Base-by-base conservation (phyloP, 2,329 filamentous ascomycete species). In the Emmonsiellopsis sp. region DNA sequence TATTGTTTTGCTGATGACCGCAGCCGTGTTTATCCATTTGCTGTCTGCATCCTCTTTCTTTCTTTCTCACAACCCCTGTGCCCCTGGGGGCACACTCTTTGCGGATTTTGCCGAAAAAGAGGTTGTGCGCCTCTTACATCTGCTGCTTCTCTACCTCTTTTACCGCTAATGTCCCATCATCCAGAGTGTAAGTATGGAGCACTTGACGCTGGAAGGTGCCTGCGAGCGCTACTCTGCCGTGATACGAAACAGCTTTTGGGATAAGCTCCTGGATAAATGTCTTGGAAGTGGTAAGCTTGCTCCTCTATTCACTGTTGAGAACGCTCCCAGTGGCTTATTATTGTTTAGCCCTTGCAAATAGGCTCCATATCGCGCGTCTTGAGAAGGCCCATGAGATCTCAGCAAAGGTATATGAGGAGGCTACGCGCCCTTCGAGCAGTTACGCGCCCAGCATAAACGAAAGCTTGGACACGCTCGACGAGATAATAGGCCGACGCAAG, bases 221-320 rank as follows among this genome's bases (percentile, higher is more conserved):
- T 51, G 40, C 36, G 39, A 36, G 39, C 27, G 37, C 40, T 51
- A 44, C 33, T 14, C 11, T 10, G 40, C 37, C 10, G 49, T 51
- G 11, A 4, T 44, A 9, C 13, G 40, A 36, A 44, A 33, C 10
- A 42, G 21, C 17, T 7, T 51, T 13, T 51, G 49, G 49, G 49
- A 51, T 40, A 21, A 34, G 21, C 39, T 51, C 4, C 39, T 51
- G 9, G 49, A 51, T 27, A 51, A 42, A 37, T 51, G 49, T 43
- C 39, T 51, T 33, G 49, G 49, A 13, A 42, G 32, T 42, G 37
- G 49, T 51, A n/a, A 10, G 39, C n/a, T 7, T 5, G n/a, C 13
- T 9, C 9, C 47, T 31, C 37, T 11, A 4, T 2, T 33, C 14
- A 11, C 6, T 33, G 5, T 8, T 14, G 32, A 13, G 27, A 42